Conservation (phyloP, 2,329 filamentous ascomycete species). For the Paraphaeosphaeria sporulosa region DNA sequence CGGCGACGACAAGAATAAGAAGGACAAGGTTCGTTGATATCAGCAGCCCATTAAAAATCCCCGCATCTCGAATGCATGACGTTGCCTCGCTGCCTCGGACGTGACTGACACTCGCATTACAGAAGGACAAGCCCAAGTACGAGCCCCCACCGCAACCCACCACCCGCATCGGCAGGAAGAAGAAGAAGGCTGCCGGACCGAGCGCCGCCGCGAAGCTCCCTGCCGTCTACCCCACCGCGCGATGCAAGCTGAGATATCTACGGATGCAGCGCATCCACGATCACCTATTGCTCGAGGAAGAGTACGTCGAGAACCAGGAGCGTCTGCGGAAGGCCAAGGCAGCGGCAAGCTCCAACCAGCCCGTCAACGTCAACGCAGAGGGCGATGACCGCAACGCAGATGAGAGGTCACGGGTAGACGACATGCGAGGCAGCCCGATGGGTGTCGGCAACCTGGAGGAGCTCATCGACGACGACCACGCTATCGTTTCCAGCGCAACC, state of each 20-base stretch:
- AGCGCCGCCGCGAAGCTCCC: conserved; percentile 96
- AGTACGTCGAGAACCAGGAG: conserved; percentile 99
- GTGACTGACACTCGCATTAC: conserved; percentile 25
- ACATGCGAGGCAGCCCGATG: conserved; percentile 99
- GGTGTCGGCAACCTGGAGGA: conserved; percentile 97
- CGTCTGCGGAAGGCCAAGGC: conserved; percentile 91
- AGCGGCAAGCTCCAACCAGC: conserved; percentile 64
- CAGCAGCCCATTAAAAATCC: neutral
- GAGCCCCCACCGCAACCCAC: conserved; percentile 97
- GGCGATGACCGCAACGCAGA: conserved; percentile 92
- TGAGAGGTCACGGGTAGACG: conserved; percentile 92
- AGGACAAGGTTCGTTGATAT: conserved; percentile 65
- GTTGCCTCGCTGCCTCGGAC: conserved; percentile 16
- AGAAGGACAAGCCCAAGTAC: conserved; percentile 99
- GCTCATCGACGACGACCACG: conserved; percentile 98
- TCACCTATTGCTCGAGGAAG: conserved; percentile 93
- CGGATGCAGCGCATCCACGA: conserved; percentile 99
- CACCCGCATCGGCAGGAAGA: conserved; percentile 96
- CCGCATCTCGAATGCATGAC: conserved; percentile 8
- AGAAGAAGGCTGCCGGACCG: conserved; percentile 92
- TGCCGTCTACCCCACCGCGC: conserved; percentile 89
- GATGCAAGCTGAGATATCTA: conserved; percentile 96
- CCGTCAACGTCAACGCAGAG: conserved; percentile 66
- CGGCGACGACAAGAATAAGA: conserved; percentile 88
- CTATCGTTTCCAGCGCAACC: conserved; percentile 96